These are phyloP conservation scores for Ilex paraguariensis DNA, from an alignment of 305 asterid species.

Conservation along the genomic window DNA sequence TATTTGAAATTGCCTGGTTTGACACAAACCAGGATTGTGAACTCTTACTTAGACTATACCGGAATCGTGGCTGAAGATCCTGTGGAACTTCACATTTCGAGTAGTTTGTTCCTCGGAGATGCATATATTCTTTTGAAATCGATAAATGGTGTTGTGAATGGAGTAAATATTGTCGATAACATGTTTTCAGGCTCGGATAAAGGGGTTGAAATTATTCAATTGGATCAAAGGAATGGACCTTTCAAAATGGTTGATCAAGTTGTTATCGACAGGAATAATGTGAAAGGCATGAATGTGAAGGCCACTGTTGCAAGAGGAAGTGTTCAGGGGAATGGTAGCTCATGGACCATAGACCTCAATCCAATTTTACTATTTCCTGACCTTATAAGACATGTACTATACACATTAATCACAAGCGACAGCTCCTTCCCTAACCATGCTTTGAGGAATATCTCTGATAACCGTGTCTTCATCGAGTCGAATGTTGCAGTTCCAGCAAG, in stretches of 20 bases:
- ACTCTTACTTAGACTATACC: constrained; percentile 72
- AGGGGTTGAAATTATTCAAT: constrained; percentile 51
- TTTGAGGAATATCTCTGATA: constrained; percentile 48
- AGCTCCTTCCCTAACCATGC: constrained; percentile 50
- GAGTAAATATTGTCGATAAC: constrained; percentile 72
- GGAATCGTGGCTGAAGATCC: constrained; percentile 97
- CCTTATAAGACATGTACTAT: constrained; percentile 51
- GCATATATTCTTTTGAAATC: constrained; percentile 52
- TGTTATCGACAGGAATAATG: constrained; percentile 49
- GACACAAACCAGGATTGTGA: constrained; percentile 68
- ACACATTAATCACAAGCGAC: constrained; percentile 46
- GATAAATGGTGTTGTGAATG: constrained; percentile 50
- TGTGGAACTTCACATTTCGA: constrained; percentile 65
- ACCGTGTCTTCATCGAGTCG: constrained; percentile 56
- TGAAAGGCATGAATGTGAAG: constrained; percentile 57
- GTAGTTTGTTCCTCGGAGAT: constrained; percentile 74
- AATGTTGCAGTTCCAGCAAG: constrained; percentile 43
- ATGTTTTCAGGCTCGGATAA: constrained; percentile 65
- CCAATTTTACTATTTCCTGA: constrained; percentile 64
- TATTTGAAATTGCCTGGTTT: constrained; percentile 55
- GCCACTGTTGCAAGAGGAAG: constrained; percentile 54
- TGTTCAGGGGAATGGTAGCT: constrained; percentile 41
- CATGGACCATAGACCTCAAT: constrained; percentile 69
- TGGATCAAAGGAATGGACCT: constrained; percentile 35
- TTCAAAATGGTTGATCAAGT: constrained; percentile 19